Evolutionary conservation across 2,329 filamentous ascomycete species (phyloP).

Genomic region (Ophiostoma quercus): DNA sequence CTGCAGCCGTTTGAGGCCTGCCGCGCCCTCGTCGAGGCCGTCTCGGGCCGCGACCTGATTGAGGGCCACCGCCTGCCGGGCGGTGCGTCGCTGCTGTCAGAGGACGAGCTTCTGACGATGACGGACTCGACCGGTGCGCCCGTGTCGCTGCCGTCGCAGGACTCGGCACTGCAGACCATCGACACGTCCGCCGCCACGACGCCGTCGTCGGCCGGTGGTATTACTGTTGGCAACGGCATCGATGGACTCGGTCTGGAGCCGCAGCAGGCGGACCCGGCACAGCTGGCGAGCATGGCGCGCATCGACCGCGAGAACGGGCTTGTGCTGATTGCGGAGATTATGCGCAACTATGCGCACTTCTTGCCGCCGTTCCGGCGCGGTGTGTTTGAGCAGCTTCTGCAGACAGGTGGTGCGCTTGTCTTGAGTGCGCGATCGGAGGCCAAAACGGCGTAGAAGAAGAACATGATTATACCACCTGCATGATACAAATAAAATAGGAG

Average conservation of each 20-base stretch:
- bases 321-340: slow-evolving; percentile 52
- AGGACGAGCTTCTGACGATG: slow-evolving; percentile 17
- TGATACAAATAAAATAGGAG: neutral
- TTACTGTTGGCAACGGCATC: slow-evolving; percentile 21
- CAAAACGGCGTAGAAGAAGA: slow-evolving; percentile 10
- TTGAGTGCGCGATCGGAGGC: slow-evolving; percentile 23
- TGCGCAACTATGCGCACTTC: slow-evolving; percentile 41
- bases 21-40: slow-evolving; percentile 42
- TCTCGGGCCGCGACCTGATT: slow-evolving; percentile 43
- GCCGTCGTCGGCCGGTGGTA: neutral
- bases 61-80: slow-evolving; percentile 28
- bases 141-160: neutral
- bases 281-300: slow-evolving; percentile 43
- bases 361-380: slow-evolving; percentile 39
- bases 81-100: slow-evolving; percentile 12
- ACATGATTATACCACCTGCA: neutral
- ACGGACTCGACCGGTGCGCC: slow-evolving; percentile 18
- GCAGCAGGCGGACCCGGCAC: slow-evolving; percentile 43
- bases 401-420: slow-evolving; percentile 46
- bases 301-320: slow-evolving; percentile 58
- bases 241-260: slow-evolving; percentile 41
- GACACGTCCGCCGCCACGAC: neutral
- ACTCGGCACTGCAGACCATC: neutral
- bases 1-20: slow-evolving; percentile 43
- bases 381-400: slow-evolving; percentile 47